phyloP scores from a whole-genome alignment of 1,284 basidiomycete species.

The Cystobasidium sp. region DNA sequence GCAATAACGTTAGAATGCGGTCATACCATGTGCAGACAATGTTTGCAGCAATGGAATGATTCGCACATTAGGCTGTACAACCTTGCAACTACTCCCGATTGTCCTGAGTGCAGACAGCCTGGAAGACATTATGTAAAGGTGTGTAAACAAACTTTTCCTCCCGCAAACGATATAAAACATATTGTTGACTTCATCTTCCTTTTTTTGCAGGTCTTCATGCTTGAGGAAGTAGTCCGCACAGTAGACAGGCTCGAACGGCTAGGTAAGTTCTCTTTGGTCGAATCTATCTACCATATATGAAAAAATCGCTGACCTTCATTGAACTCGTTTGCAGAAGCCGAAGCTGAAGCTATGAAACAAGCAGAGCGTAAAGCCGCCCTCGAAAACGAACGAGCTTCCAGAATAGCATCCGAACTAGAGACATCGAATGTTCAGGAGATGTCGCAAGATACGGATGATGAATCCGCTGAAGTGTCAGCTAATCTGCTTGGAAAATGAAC shows the following conservation, averaged over 20 bases:
- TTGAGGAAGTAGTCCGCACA: constrained; percentile 37
- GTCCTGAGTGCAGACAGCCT: constrained; percentile 40
- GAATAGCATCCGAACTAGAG: neutral
- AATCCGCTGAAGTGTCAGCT: constrained; percentile 18
- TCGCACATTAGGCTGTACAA: constrained; percentile 32
- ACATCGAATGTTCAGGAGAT: neutral
- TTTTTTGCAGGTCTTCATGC: constrained; percentile 20
- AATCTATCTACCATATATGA: neutral
- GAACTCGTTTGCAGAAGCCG: neutral
- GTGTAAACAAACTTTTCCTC: neutral
- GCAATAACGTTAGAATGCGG: constrained; percentile 40
- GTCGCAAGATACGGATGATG: constrained; percentile 11
- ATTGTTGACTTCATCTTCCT: neutral
- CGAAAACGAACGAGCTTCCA: neutral
- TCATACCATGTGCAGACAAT: constrained; percentile 37
- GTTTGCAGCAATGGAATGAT: constrained; percentile 33
- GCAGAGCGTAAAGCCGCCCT: constrained; percentile 20
- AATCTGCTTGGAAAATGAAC: constrained; percentile 7
- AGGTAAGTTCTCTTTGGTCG: neutral
- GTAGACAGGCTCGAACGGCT: constrained; percentile 34
- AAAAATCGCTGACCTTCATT: neutral
- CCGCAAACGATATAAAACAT: no score
- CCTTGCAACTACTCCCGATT: constrained; percentile 40
- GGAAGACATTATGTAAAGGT: constrained; percentile 41
- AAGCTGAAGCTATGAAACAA: constrained; percentile 31